phyloP scores from a whole-genome alignment of 2,329 filamentous ascomycete species.

The Rutstroemia sp. region DNA sequence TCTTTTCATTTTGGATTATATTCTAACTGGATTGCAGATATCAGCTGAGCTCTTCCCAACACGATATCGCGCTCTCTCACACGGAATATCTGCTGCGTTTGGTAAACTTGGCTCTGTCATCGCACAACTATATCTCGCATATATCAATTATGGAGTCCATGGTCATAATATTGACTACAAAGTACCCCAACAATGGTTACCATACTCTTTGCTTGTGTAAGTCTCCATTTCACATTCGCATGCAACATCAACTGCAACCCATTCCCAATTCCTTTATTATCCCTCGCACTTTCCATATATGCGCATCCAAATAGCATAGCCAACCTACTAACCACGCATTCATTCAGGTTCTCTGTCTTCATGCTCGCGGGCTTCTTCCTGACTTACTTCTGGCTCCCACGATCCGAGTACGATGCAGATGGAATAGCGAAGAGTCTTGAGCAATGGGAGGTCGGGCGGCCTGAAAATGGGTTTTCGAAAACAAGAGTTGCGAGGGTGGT shows the following conservation, averaged over 20 bases:
- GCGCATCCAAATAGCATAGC: background rate
- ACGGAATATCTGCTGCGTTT: slow-evolving; percentile 53
- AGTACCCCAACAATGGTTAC: background rate
- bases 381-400: background rate
- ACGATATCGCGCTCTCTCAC: slow-evolving; percentile 53
- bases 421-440: slow-evolving; percentile 16
- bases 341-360: slow-evolving; percentile 5
- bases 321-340: background rate
- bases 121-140: slow-evolving; percentile 14
- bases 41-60: slow-evolving; percentile 56
- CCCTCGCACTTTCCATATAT: too few relatives aligned
- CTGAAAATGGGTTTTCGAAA: background rate
- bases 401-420: background rate
- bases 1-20: slow-evolving; percentile 36
- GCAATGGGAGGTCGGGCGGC: slow-evolving; percentile 16
- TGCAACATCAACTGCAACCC: background rate
- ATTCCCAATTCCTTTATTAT: too few relatives aligned
- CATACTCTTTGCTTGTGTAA: background rate
- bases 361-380: background rate
- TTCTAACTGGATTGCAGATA: background rate
- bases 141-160: slow-evolving; percentile 6
- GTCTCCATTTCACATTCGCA: background rate
- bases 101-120: slow-evolving; percentile 50
- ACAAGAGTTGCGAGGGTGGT: background rate
- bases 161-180: slow-evolving; percentile 3